Evolutionary conservation across 768 basidiomycete genomes (phyloP), one percentile per base, ranked within the genome.

Genomic region (Lyophyllum atratum): DNA sequence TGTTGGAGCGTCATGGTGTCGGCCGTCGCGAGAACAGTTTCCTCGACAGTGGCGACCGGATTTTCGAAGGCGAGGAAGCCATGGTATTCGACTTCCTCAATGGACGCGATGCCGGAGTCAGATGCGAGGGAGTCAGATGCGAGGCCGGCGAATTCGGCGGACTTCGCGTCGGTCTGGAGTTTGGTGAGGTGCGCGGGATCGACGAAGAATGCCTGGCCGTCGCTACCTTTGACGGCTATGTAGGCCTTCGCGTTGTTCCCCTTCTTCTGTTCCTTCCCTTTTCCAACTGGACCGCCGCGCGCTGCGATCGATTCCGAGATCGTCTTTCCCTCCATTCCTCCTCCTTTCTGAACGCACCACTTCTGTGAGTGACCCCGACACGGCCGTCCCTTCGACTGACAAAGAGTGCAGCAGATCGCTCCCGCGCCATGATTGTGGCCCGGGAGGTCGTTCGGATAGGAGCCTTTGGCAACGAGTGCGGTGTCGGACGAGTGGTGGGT

Each of bases 51-150:
- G 64, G 6, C 68, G 64, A 39, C 4, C 4, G 15, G 7, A 17
- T 6, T 9, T 12, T 42, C n/a, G 40, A 19, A 15, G 11, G 11
- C n/a, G 19, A 19, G 2, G n/a, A n/a, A n/a, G n/a, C n/a, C 70
- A 49, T 0, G 72, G 70, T 9, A 64, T 65, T 4, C 55, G 14
- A 28, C 52, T 33, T 49, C 58, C 63, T 51, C 22, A 24, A 29
- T 29, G 44, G 47, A 37, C 29, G 40, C 37, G 8, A 54, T 14
- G 28, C 10, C 45, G 6, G n/a, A n/a, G n/a, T n/a, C n/a, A n/a
- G 4, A 14, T 8, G 55, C 48, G 26, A 55, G 29, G 3, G 46
- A 34, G 7, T 22, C 26, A 15, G 39, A 28, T 6, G 55, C 49
- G 4, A 56, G 22, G 2, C 55, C 55, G 31, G 55, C 49, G 37